Evolutionary conservation across 495 filamentous ascomycete species (phyloP).

Genomic region (Geoglossum glabrum): DNA sequence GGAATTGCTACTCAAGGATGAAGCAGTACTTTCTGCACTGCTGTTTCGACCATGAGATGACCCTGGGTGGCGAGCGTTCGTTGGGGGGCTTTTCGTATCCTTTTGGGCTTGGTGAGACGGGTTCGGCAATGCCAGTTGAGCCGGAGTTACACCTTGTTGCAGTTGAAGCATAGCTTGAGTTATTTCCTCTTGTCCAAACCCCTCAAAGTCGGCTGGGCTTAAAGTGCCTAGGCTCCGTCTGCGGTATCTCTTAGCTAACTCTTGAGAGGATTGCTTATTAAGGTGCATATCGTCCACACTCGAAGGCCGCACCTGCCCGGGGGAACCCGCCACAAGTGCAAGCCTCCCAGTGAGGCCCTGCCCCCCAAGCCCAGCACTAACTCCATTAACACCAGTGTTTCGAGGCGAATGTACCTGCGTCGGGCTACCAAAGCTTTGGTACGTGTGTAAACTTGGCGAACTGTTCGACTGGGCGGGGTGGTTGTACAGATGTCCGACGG

Average conservation of each 20-base stretch:
- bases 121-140: background rate
- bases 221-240: constrained; percentile 68
- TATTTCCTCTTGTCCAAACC: constrained; percentile 8
- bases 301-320: constrained; percentile 21
- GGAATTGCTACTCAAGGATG: constrained; percentile 22
- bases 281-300: constrained; percentile 35
- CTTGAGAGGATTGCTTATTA: constrained; percentile 15
- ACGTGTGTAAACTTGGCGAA: constrained; percentile 12
- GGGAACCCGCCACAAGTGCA: constrained; percentile 2
- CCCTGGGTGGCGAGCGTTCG: background rate
- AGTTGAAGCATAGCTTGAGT: constrained; percentile 8
- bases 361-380: background rate
- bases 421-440: background rate
- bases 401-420: constrained; percentile 8
- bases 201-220: constrained; percentile 37
- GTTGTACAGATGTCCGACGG: constrained; percentile 6
- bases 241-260: constrained; percentile 56
- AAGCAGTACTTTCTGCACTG: constrained; percentile 32
- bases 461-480: constrained; percentile 10
- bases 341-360: background rate
- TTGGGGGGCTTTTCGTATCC: background rate
- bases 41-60: constrained; percentile 34
- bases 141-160: background rate
- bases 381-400: background rate
- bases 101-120: background rate